phyloP scores from a whole-genome alignment of 129 eudicot species.

The Mikania micrantha region DNA sequence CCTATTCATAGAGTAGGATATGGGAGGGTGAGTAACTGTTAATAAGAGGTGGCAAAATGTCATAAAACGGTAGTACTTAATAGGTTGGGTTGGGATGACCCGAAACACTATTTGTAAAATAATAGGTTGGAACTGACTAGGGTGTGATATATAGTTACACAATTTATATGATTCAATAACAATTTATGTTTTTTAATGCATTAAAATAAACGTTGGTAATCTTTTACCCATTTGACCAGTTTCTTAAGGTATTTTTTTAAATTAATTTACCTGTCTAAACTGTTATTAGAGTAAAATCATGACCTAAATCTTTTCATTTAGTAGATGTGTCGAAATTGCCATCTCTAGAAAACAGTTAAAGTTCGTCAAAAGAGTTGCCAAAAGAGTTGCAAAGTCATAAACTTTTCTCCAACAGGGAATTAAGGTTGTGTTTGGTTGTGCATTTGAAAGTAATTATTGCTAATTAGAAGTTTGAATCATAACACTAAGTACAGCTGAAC shows the following conservation, averaged over 20 bases:
- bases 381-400: not conserved
- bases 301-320: not conserved
- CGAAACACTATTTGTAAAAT: not conserved
- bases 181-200: not conserved
- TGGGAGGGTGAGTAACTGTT: too few species aligned
- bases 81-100: not conserved
- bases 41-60: not conserved
- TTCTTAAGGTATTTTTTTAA: not conserved
- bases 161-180: not conserved
- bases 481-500: not conserved
- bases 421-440: not conserved
- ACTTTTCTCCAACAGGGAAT: not conserved
- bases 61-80: not conserved
- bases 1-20: too few species aligned
- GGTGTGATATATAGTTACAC: not conserved
- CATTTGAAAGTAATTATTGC: not conserved
- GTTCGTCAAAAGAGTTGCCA: not conserved
- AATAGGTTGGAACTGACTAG: not conserved
- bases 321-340: not conserved
- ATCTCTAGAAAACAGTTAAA: not conserved
- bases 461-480: not conserved
- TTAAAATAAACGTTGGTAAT: not conserved
- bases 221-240: not conserved
- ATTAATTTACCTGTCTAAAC: too few species aligned
- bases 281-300: not conserved